phyloP scores from a whole-genome alignment of 2,329 filamentous ascomycete species.

The Pyrenophora teres region DNA sequence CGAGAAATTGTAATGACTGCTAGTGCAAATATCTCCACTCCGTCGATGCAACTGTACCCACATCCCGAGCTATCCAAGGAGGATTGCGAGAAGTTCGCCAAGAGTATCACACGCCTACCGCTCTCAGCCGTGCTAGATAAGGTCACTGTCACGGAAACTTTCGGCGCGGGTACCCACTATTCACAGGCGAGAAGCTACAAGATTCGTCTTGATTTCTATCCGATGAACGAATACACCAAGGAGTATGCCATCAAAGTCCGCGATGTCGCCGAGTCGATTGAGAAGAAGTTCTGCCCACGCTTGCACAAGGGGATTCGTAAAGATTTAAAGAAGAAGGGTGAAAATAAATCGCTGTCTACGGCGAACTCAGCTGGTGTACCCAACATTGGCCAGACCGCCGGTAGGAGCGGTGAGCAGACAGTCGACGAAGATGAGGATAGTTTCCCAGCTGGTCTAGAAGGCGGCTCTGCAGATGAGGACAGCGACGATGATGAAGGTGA shows the following conservation, averaged over 20 bases:
- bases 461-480: slow-evolving; percentile 70
- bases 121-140: slow-evolving; percentile 83
- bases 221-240: slow-evolving; percentile 77
- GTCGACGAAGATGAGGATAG: slow-evolving; percentile 41
- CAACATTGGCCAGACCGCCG: slow-evolving; percentile 70
- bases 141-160: slow-evolving; percentile 77
- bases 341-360: slow-evolving; percentile 60
- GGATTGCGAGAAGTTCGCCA: slow-evolving; percentile 80
- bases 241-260: slow-evolving; percentile 81
- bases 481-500: slow-evolving; percentile 68
- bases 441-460: slow-evolving; percentile 47
- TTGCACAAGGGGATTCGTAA: slow-evolving; percentile 72
- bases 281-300: slow-evolving; percentile 75
- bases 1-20: slow-evolving; percentile 99
- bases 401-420: slow-evolving; percentile 59
- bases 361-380: slow-evolving; percentile 68
- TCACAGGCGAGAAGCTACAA: slow-evolving; percentile 82
- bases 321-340: slow-evolving; percentile 78
- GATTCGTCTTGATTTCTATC: slow-evolving; percentile 82
- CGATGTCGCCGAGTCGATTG: slow-evolving; percentile 80
- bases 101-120: slow-evolving; percentile 85
- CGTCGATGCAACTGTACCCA: slow-evolving; percentile 82
- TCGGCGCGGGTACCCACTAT: slow-evolving; percentile 71
- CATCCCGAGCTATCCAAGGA: slow-evolving; percentile 71
- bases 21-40: slow-evolving; percentile 84